phyloP scores from a whole-genome alignment of 2,329 filamentous ascomycete genomes.

The Chaetomium sp. region DNA sequence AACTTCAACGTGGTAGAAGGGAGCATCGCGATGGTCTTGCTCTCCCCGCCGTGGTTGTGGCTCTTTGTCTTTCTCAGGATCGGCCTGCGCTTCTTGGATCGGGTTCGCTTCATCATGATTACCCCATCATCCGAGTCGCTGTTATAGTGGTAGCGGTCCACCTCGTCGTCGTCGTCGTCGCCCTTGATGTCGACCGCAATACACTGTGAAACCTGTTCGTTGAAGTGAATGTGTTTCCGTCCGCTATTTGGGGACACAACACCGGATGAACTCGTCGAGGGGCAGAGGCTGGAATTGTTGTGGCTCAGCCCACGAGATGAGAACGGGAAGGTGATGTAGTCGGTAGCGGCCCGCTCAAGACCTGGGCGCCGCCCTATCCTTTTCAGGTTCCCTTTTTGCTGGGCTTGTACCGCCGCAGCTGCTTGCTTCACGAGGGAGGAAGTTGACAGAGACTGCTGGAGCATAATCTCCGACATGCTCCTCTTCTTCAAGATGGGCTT shows the following conservation, averaged over 20 bases:
- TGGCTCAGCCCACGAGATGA: slow-evolving; percentile 54
- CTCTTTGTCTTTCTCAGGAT: slow-evolving; percentile 41
- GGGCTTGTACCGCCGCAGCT: slow-evolving; percentile 76
- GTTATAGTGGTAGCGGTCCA: slow-evolving; percentile 32
- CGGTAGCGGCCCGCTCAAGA: slow-evolving; percentile 59
- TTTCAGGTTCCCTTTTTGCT: slow-evolving; percentile 54
- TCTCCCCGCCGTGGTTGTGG: slow-evolving; percentile 43
- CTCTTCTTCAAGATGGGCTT: slow-evolving; percentile 96
- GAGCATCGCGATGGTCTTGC: slow-evolving; percentile 81
- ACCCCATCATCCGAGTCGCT: slow-evolving; percentile 69
- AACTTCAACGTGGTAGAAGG: slow-evolving; percentile 86
- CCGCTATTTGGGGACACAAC: slow-evolving; percentile 55
- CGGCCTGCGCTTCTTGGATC: slow-evolving; percentile 47
- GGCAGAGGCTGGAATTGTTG: slow-evolving; percentile 57
- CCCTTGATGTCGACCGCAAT: slow-evolving; percentile 87
- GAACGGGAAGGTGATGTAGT: slow-evolving; percentile 61
- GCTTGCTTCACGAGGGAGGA: slow-evolving; percentile 88
- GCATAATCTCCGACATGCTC: slow-evolving; percentile 91
- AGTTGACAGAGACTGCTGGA: slow-evolving; percentile 80
- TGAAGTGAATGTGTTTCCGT: slow-evolving; percentile 88
- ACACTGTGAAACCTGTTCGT: slow-evolving; percentile 91
- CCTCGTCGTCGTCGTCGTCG: slow-evolving; percentile 60
- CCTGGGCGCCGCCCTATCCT: slow-evolving; percentile 43
- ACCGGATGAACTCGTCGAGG: slow-evolving; percentile 67
- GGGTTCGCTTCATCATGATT: slow-evolving; percentile 71